These are phyloP conservation scores for Talaromyces albobiverticillius DNA, from an alignment of 2,329 filamentous ascomycete genomes.

Conservation along the genomic window DNA sequence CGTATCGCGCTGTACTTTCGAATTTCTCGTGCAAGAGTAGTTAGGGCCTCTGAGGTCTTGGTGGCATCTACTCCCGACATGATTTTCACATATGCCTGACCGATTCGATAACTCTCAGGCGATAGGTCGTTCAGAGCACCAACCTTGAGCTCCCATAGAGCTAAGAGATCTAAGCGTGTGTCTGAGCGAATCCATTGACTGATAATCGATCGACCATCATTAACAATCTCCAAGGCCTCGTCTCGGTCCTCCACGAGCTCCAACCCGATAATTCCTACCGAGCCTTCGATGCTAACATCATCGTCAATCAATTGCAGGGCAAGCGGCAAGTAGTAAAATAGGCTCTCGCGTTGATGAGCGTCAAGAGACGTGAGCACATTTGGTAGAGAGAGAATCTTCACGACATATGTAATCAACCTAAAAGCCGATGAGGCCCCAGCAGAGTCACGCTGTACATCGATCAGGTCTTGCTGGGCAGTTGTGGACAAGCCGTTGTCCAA, in stretches of 20 bases:
- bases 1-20: conserved; percentile 44
- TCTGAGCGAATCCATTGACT: conserved; percentile 39
- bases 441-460: conserved; percentile 56
- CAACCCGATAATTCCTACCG: conserved; percentile 53
- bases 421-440: conserved; percentile 70
- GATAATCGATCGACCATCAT: conserved; percentile 49
- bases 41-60: conserved; percentile 30
- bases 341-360: conserved; percentile 31
- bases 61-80: conserved; percentile 30
- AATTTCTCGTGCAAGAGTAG: conserved; percentile 33
- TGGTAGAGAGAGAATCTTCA: conserved; percentile 53
- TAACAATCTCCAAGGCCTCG: conserved; percentile 53
- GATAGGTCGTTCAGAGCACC: conserved; percentile 29
- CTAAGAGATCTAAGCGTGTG: conserved; percentile 18
- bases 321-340: conserved; percentile 53
- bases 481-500: conserved; percentile 39
- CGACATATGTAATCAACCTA: conserved; percentile 70
- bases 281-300: conserved; percentile 55
- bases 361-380: conserved; percentile 32
- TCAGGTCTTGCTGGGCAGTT: conserved; percentile 22
- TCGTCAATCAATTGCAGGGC: conserved; percentile 58
- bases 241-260: conserved; percentile 49
- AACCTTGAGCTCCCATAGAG: conserved; percentile 35
- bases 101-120: conserved; percentile 36
- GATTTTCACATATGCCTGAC: conserved; percentile 40